A percentile compares a stretch with the other conserved stretches of the same genome.
phyloP scores from a whole-genome alignment of 192 early-diverging fungal genomes.

The Gigaspora rosea region DNA sequence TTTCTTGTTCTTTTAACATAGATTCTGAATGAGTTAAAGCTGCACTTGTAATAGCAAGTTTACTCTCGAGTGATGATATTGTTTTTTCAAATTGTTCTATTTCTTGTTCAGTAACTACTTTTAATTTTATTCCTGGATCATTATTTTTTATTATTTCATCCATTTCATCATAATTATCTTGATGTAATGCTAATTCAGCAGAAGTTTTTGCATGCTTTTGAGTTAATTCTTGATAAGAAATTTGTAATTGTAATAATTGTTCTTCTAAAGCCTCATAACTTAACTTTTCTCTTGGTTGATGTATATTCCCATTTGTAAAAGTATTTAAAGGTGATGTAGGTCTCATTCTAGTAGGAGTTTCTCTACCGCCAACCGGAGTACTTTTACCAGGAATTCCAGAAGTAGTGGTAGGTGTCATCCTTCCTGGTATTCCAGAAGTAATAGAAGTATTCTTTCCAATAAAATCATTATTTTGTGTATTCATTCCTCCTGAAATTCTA shows the following conservation, averaged over 20 bases:
- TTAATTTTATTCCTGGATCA: neutral
- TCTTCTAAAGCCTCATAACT: constrained; percentile 42
- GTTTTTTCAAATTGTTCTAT: constrained; percentile 65
- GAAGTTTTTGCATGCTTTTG: constrained; percentile 15
- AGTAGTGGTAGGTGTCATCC: neutral
- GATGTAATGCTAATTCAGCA: constrained; percentile 18
- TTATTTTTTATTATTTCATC: neutral
- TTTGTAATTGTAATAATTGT: constrained; percentile 46
- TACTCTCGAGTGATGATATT: constrained; percentile 60
- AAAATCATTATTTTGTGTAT: no score
- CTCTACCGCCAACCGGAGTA: constrained; percentile 16
- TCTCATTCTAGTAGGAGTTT: neutral
- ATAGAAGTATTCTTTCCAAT: neutral
- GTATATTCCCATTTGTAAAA: constrained; percentile 16
- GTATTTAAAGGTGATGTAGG: neutral
- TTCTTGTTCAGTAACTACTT: constrained; percentile 55
- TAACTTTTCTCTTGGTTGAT: constrained; percentile 3
- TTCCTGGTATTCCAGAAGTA: neutral
- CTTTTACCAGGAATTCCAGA: constrained; percentile 5
- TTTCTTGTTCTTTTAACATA: constrained; percentile 56
- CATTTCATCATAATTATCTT: constrained; percentile 21
- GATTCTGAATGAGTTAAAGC: constrained; percentile 57
- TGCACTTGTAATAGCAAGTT: constrained; percentile 57
- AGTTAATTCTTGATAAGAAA: constrained; percentile 13
- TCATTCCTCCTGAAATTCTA: neutral